These are phyloP conservation scores for Coemansia sp. DNA, from an alignment of 371 early-diverging fungal species.

Conservation along the genomic window DNA sequence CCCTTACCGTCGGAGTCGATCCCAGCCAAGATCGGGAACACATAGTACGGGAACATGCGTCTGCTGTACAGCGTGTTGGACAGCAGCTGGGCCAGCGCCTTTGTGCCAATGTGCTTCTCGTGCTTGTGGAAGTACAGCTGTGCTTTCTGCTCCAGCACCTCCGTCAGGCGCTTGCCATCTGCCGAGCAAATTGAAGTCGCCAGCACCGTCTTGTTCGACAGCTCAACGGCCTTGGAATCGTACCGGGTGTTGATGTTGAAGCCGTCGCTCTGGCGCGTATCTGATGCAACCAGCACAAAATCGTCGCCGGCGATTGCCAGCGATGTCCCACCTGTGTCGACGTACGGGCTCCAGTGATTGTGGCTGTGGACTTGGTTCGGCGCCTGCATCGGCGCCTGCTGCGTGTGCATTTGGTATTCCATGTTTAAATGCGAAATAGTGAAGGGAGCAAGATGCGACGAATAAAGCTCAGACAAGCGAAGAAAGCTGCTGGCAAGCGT, in stretches of 20 bases:
- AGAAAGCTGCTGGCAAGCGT: no score
- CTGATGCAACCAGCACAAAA: constrained; percentile 93
- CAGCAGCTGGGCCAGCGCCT: constrained; percentile 93
- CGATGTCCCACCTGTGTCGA: constrained; percentile 76
- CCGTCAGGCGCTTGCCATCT: constrained; percentile 87
- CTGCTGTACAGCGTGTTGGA: constrained; percentile 90
- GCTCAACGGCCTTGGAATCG: constrained; percentile 87
- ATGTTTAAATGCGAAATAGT: background rate
- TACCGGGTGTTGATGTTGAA: constrained; percentile 95
- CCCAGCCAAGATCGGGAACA: constrained; percentile 90
- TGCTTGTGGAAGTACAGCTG: constrained; percentile 94
- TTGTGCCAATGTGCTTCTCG: constrained; percentile 83
- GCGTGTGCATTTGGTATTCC: constrained; percentile 2
- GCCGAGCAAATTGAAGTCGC: constrained; percentile 95
- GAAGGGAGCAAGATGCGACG: background rate
- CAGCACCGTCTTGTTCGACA: constrained; percentile 87
- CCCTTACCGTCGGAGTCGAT: constrained; percentile 90
- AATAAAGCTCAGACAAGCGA: no score
- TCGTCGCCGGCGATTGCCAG: constrained; percentile 95
- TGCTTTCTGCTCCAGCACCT: constrained; percentile 80
- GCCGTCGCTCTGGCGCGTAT: constrained; percentile 93
- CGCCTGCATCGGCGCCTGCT: constrained; percentile 5
- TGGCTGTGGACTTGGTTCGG: constrained; percentile 43
- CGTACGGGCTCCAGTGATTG: constrained; percentile 74
- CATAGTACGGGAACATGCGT: constrained; percentile 99